phyloP scores from a whole-genome alignment of 768 basidiomycete species.

The Suillus americanus region DNA sequence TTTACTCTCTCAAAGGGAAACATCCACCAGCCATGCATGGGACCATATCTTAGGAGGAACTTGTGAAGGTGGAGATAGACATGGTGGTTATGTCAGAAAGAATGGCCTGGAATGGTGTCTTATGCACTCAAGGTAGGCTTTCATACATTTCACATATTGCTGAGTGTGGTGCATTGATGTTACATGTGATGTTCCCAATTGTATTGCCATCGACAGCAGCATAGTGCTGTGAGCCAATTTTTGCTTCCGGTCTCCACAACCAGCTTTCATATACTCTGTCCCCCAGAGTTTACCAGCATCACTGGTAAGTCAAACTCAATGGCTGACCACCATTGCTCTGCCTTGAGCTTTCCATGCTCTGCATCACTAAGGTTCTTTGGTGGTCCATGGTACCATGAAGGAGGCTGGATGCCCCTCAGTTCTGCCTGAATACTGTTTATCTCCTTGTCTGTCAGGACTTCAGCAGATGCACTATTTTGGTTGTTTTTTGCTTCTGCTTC shows the following conservation, averaged over 20 bases:
- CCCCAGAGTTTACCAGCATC: conserved; percentile 24
- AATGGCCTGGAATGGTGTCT: conserved; percentile 17
- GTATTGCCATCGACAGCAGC: conserved; percentile 30
- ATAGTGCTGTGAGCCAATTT: conserved; percentile 28
- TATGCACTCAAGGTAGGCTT: conserved; percentile 24
- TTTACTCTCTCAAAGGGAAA: conserved; percentile 33
- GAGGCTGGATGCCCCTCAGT: conserved; percentile 10
- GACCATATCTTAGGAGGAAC: no score
- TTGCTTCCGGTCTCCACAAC: not conserved
- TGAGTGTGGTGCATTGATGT: conserved; percentile 15
- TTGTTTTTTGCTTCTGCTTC: not conserved
- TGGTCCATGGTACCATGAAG: conserved; percentile 22
- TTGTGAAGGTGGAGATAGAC: no score
- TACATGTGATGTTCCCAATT: conserved; percentile 18
- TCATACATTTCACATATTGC: conserved; percentile 26
- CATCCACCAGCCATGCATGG: conserved; percentile 29
- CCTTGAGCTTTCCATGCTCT: conserved; percentile 34
- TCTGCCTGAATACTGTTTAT: not conserved
- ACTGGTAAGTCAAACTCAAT: conserved; percentile 26
- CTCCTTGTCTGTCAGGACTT: conserved; percentile 2
- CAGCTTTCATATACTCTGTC: no score
- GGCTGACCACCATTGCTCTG: conserved; percentile 31
- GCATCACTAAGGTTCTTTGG: conserved; percentile 10
- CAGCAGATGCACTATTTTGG: not conserved
- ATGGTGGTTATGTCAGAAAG: conserved; percentile 31